Conservation (phyloP, 1,139 yeast genomes). For the Yamadazyma triangularis region DNA sequence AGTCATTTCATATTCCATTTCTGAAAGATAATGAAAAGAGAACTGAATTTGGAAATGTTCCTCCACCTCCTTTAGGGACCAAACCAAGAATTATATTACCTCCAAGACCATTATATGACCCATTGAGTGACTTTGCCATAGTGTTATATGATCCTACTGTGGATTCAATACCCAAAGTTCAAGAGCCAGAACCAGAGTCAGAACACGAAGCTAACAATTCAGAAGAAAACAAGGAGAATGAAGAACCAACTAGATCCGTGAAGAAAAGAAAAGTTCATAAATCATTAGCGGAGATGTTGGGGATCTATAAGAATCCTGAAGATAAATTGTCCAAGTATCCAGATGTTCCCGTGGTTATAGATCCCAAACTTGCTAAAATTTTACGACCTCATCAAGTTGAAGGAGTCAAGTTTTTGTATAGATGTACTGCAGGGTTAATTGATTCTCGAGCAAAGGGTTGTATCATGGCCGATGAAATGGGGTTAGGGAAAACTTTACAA, state of each 20-base stretch:
- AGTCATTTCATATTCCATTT: conserved; percentile 51
- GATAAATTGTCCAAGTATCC: conserved; percentile 56
- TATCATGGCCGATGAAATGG: conserved; percentile 99
- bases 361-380: conserved; percentile 79
- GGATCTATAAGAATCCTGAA: conserved; percentile 50
- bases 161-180: conserved; percentile 52
- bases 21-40: conserved; percentile 22
- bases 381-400: conserved; percentile 95
- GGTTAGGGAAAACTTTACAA: conserved; percentile 92
- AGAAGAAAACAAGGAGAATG: conserved; percentile 8
- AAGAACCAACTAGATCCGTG: conserved; percentile 16
- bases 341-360: conserved; percentile 94
- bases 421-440: conserved; percentile 86
- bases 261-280: conserved; percentile 47
- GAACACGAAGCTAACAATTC: too few species aligned
- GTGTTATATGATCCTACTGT: conserved; percentile 94
- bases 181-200: conserved; percentile 14
- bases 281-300: conserved; percentile 77
- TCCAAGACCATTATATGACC: conserved; percentile 91
- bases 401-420: conserved; percentile 85
- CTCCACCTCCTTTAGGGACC: conserved; percentile 83
- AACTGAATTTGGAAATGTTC: conserved; percentile 21
- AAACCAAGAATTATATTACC: conserved; percentile 63
- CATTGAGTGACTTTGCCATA: conserved; percentile 88
- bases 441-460: conserved; percentile 91